These are phyloP conservation scores for Copromyces sp. DNA, from an alignment of 495 filamentous ascomycete genomes.

Conservation along the genomic window DNA sequence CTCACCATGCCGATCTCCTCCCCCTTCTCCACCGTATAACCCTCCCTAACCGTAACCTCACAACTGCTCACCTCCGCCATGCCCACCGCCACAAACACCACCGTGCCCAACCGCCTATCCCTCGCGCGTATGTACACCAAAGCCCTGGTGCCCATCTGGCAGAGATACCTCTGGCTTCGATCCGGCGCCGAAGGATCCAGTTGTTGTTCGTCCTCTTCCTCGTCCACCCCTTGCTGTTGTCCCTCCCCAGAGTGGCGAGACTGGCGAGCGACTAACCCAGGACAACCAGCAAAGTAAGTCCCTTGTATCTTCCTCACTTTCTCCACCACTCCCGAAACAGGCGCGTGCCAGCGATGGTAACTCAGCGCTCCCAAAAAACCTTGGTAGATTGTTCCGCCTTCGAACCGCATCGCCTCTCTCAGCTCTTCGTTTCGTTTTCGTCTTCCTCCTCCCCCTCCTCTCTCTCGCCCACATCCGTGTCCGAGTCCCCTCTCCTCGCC, in stretches of 20 bases:
- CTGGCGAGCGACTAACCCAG: not conserved
- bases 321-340: conserved; percentile 28
- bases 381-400: conserved; percentile 31
- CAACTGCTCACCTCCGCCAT: not conserved
- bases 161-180: not conserved
- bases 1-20: not conserved
- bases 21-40: not conserved
- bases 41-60: not conserved
- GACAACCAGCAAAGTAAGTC: conserved; percentile 12
- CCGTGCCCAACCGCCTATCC: not conserved
- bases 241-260: not conserved
- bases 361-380: conserved; percentile 34
- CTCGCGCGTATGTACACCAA: not conserved
- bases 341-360: conserved; percentile 41
- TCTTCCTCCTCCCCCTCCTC: not conserved
- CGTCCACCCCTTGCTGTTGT: not conserved
- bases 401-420: conserved; percentile 11
- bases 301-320: conserved; percentile 24
- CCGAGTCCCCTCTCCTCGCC: not conserved
- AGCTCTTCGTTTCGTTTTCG: not conserved
- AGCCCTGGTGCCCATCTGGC: not conserved
- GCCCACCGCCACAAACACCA: not conserved
- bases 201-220: too few relatives aligned
- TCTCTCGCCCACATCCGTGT: not conserved
- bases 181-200: not conserved